These are phyloP conservation scores for Beauveria bassiana DNA, from an alignment of 2,329 filamentous ascomycete species.

Conservation along the genomic window DNA sequence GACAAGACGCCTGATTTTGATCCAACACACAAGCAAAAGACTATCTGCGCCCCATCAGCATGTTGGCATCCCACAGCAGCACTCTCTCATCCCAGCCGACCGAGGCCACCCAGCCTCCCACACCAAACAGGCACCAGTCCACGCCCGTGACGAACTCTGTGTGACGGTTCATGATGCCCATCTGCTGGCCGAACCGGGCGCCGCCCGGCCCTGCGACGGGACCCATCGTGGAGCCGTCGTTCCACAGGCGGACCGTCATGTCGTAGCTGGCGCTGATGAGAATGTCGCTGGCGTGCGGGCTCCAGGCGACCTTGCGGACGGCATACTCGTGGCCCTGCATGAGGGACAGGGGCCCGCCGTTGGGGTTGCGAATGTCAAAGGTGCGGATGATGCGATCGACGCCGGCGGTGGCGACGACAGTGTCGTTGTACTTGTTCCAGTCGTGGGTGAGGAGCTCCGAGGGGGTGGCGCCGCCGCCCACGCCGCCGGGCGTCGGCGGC, in stretches of 20 bases:
- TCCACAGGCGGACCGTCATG: conserved; percentile 95
- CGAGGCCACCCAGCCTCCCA: conserved; percentile 90
- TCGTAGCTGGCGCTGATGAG: conserved; percentile 89
- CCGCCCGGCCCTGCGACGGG: conserved; percentile 24
- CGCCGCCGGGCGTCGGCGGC: conserved; percentile 25
- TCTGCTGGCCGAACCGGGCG: conserved; percentile 54
- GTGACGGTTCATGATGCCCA: conserved; percentile 84
- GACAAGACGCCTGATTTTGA: not conserved
- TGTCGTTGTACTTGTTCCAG: conserved; percentile 96
- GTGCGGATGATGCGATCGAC: conserved; percentile 83
- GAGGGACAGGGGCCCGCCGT: conserved; percentile 62
- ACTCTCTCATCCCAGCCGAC: conserved; percentile 91
- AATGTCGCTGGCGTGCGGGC: conserved; percentile 84
- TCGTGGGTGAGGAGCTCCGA: conserved; percentile 88
- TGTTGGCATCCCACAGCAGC: conserved; percentile 81
- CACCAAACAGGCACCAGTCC: conserved; percentile 96
- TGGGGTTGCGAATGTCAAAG: conserved; percentile 78
- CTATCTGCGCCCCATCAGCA: conserved; percentile 29
- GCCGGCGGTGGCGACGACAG: conserved; percentile 76
- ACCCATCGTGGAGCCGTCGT: conserved; percentile 52
- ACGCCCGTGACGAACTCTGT: conserved; percentile 95
- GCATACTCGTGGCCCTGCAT: conserved; percentile 88
- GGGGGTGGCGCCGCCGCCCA: conserved; percentile 32
- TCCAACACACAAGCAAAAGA: not conserved
- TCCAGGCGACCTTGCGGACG: conserved; percentile 79